phyloP scores from a whole-genome alignment of 805 yeast genomes.

The Kodamaea jinghongensis region DNA sequence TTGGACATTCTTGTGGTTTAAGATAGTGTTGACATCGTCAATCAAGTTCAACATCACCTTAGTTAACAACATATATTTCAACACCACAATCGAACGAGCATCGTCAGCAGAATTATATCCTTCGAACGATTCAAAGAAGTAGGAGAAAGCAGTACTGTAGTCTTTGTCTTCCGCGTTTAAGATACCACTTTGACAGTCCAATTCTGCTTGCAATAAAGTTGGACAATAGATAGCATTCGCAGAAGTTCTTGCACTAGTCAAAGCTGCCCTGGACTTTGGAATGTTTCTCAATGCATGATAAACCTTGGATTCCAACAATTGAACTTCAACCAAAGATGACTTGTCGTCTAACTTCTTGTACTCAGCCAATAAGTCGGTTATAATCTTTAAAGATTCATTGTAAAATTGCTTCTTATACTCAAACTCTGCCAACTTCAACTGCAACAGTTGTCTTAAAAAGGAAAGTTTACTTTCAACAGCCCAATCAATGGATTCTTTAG shows the following conservation, averaged over 20 bases:
- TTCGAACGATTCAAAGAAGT: conserved; percentile 93
- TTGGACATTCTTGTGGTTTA: conserved; percentile 63
- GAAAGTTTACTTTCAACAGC: conserved; percentile 78
- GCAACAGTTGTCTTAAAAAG: conserved; percentile 84
- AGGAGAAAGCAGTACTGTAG: conserved; percentile 92
- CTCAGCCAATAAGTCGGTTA: conserved; percentile 71
- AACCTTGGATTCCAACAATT: conserved; percentile 83
- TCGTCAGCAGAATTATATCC: conserved; percentile 74
- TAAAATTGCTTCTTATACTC: conserved; percentile 64
- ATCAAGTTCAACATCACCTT: conserved; percentile 89
- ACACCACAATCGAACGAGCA: conserved; percentile 60
- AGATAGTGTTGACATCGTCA: conserved; percentile 78
- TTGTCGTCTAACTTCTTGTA: conserved; percentile 95
- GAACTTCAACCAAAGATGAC: conserved; percentile 92
- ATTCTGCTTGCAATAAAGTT: conserved; percentile 87
- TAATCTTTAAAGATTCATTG: conserved; percentile 69
- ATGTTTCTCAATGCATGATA: conserved; percentile 89
- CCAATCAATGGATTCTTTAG: conserved; percentile 84
- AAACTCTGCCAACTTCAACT: conserved; percentile 75
- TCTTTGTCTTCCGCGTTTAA: conserved; percentile 96
- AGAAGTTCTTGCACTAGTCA: conserved; percentile 93
- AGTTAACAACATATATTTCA: conserved; percentile 89
- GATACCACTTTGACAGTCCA: conserved; percentile 93
- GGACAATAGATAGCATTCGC: conserved; percentile 98
- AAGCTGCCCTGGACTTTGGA: conserved; percentile 86